Evolutionary conservation across 2,329 filamentous ascomycete species (phyloP).

Genomic region (Pseudocercospora ulei): DNA sequence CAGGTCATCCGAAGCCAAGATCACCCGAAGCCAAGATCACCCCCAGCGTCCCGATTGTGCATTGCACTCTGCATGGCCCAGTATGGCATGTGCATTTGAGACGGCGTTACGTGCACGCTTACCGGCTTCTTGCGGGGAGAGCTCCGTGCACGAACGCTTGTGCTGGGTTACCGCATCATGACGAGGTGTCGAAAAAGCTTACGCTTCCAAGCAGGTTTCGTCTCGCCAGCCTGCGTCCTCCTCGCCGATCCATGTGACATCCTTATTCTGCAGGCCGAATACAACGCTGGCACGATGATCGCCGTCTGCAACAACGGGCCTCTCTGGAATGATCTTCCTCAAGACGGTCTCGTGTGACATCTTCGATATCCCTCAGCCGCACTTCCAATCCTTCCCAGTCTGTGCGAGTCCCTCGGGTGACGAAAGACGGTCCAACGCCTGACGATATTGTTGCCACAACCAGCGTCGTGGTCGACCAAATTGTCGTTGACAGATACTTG

Average conservation of each 20-base stretch:
- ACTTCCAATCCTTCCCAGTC: slow-evolving; percentile 9
- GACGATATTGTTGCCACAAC: slow-evolving; percentile 20
- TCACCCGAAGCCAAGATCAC: neutral
- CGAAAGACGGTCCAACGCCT: slow-evolving; percentile 20
- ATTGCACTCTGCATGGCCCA: neutral
- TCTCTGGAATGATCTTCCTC: no score
- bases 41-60: no score
- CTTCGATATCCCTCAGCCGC: slow-evolving; percentile 12
- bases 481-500: slow-evolving; percentile 17
- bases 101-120: neutral
- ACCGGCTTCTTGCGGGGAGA: neutral
- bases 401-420: slow-evolving; percentile 20
- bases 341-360: no score
- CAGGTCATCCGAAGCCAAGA: slow-evolving; percentile 2
- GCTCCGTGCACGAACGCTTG: neutral
- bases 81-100: slow-evolving; percentile 1
- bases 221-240: no score
- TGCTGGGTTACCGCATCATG: slow-evolving; percentile 7
- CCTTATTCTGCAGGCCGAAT: no score
- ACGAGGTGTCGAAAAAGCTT: slow-evolving; percentile 8
- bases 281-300: neutral
- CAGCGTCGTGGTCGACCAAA: slow-evolving; percentile 19
- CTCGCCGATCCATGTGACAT: no score
- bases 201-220: slow-evolving; percentile 6
- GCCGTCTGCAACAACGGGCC: neutral